These are phyloP conservation scores for Colletotrichum lentis DNA, from an alignment of 2,329 filamentous ascomycete genomes.

Conservation along the genomic window DNA sequence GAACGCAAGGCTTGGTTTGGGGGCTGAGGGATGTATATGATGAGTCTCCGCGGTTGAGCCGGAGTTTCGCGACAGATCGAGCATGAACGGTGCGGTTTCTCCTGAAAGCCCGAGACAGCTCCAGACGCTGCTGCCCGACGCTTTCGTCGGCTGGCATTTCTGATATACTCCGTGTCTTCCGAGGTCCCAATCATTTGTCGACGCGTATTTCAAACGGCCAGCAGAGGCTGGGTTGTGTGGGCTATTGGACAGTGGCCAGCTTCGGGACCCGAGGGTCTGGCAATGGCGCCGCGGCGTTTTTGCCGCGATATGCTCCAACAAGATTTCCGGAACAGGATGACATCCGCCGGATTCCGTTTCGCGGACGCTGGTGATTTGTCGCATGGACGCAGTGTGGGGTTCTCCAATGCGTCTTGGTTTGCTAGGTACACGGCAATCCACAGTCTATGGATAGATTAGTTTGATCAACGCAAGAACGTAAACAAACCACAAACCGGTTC, in stretches of 20 bases:
- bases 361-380: constrained; percentile 25
- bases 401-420: constrained; percentile 22
- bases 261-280: constrained; percentile 28
- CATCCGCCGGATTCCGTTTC: constrained; percentile 24
- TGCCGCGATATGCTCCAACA: constrained; percentile 36
- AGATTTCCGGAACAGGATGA: constrained; percentile 27
- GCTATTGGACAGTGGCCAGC: constrained; percentile 8
- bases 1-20: background rate
- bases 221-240: background rate
- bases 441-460: constrained; percentile 17
- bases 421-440: constrained; percentile 23
- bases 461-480: constrained; percentile 1
- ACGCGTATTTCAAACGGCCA: background rate
- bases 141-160: background rate
- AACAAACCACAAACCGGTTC: background rate
- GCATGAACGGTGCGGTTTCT: background rate
- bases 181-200: background rate
- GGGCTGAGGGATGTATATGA: constrained; percentile 4
- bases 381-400: constrained; percentile 15
- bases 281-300: constrained; percentile 24
- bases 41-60: background rate
- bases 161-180: background rate
- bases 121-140: constrained; percentile 8
- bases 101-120: background rate
- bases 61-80: background rate